A percentile compares a stretch with the other conserved stretches of the same genome.
Evolutionary conservation across 495 filamentous ascomycete genomes (phyloP).

Genomic region (Parathielavia hyrcaniae): DNA sequence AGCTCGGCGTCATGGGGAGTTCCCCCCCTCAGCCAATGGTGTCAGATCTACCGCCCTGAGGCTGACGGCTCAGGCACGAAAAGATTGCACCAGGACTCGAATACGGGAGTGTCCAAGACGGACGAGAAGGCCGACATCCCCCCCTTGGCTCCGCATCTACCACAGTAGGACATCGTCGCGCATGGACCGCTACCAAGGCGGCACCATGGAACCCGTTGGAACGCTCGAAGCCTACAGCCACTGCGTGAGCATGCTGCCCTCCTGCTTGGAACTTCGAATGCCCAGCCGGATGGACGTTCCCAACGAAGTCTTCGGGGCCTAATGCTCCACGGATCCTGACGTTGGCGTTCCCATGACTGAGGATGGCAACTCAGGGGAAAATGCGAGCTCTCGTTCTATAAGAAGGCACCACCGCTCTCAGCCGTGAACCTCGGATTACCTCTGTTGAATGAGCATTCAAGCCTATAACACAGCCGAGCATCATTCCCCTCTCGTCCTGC

Average conservation of each 20-base stretch:
- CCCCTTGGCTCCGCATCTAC: conserved; percentile 5
- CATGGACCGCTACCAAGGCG: background rate
- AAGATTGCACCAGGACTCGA: conserved; percentile 12
- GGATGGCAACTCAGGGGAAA: background rate
- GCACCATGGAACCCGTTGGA: conserved; percentile 4
- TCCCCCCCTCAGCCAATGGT: conserved; percentile 11
- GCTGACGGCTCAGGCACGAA: conserved; percentile 10
- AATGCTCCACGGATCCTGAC: background rate
- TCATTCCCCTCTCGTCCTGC: background rate
- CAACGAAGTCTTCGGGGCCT: background rate
- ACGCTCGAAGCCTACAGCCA: background rate
- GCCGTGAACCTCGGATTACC: too few relatives aligned
- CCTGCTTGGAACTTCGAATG: background rate
- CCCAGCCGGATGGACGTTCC: conserved; percentile 7
- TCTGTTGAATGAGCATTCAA: background rate
- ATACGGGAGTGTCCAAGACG: conserved; percentile 21
- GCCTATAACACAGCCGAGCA: background rate
- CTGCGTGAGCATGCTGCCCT: background rate
- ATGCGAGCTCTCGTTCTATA: background rate
- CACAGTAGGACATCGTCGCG: conserved; percentile 6
- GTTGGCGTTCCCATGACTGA: background rate
- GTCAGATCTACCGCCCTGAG: background rate
- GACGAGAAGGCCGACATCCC: conserved; percentile 20
- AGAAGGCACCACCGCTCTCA: background rate
- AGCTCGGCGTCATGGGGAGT: conserved; percentile 11